These are phyloP conservation scores for Solanum dulcamara DNA, from an alignment of 257 asterid genomes.

Conservation along the genomic window DNA sequence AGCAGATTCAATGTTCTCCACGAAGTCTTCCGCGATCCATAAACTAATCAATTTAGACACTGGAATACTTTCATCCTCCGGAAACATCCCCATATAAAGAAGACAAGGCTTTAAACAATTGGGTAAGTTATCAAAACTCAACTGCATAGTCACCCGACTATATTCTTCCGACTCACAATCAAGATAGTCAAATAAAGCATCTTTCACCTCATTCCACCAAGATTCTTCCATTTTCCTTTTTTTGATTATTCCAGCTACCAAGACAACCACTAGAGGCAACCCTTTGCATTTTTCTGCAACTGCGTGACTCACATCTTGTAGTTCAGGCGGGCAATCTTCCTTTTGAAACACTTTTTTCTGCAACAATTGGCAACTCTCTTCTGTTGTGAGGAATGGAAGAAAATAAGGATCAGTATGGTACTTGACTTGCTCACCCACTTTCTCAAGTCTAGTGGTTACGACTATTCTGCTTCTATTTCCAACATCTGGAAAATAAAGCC, in stretches of 20 bases:
- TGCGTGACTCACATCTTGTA: background rate
- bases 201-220: background rate
- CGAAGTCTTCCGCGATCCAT: background rate
- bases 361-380: background rate
- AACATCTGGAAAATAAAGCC: background rate
- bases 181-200: background rate
- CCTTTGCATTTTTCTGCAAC: conserved; percentile 3
- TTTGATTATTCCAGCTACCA: background rate
- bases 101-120: background rate
- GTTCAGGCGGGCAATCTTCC: background rate
- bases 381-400: background rate
- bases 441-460: background rate
- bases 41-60: background rate
- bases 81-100: background rate
- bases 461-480: background rate
- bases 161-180: background rate
- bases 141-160: background rate
- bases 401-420: background rate
- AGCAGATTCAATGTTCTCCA: background rate
- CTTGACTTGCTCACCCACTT: background rate
- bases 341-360: background rate
- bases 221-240: background rate
- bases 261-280: background rate
- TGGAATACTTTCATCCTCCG: background rate
- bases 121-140: background rate